These are phyloP conservation scores for Panellus pusillus DNA, from an alignment of 768 basidiomycete species.

Conservation along the genomic window DNA sequence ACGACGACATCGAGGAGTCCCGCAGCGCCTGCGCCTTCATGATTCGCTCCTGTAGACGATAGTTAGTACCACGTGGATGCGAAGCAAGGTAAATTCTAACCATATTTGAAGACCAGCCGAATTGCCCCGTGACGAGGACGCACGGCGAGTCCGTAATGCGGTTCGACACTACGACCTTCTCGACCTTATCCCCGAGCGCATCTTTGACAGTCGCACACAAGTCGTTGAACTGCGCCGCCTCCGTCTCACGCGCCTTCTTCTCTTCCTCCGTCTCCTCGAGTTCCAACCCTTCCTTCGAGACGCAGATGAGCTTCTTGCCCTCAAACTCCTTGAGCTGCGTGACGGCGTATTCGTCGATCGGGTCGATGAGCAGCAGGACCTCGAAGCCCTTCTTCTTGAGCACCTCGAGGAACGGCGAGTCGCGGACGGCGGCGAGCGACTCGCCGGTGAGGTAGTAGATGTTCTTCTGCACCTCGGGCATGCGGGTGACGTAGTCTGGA, in stretches of 20 bases:
- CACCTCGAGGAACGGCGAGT: conserved; percentile 98
- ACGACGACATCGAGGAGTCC: conserved; percentile 96
- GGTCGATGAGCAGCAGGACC: conserved; percentile 95
- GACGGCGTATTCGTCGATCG: conserved; percentile 98
- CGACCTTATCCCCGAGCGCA: conserved; percentile 97
- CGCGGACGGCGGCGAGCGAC: conserved; percentile 84
- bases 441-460: conserved; percentile 99
- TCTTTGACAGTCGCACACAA: conserved; percentile 97
- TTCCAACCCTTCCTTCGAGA: conserved; percentile 99
- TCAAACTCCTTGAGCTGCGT: conserved; percentile 99
- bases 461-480: conserved; percentile 98
- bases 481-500: conserved; percentile 96
- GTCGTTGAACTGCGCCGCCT: conserved; percentile 78
- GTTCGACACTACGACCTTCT: conserved; percentile 98
- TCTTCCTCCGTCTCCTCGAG: conserved; percentile 99
- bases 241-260: conserved; percentile 88
- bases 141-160: conserved; percentile 96
- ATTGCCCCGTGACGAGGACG: conserved; percentile 97
- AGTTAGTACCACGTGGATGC: too few species aligned
- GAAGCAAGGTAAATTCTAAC: too few species aligned
- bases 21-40: conserved; percentile 99
- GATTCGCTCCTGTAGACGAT: too few species aligned
- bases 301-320: conserved; percentile 94
- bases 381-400: conserved; percentile 99
- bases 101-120: conserved; percentile 99